These are phyloP conservation scores for Rutstroemia sp. DNA, from an alignment of 2,329 filamentous ascomycete species.

Conservation along the genomic window DNA sequence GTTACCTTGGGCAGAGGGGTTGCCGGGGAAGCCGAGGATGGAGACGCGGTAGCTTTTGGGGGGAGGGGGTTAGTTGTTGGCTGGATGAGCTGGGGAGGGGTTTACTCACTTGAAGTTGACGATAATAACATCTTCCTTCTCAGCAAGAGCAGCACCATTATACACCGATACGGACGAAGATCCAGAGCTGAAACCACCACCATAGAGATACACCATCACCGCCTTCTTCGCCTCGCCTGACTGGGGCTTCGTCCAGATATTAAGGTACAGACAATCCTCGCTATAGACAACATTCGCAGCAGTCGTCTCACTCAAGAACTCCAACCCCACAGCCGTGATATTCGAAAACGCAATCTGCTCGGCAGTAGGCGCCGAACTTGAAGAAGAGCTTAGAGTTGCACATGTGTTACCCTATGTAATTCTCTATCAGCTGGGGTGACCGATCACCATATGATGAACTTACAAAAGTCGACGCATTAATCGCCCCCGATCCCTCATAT, in stretches of 20 bases:
- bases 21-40: slow-evolving; percentile 55
- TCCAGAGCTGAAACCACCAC: slow-evolving; percentile 32
- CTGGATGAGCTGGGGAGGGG: neutral
- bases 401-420: neutral
- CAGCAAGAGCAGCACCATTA: slow-evolving; percentile 1
- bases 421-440: neutral
- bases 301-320: slow-evolving; percentile 1
- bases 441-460: no score
- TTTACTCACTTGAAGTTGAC: slow-evolving; percentile 34
- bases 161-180: neutral
- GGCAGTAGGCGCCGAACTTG: neutral
- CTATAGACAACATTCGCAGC: slow-evolving; percentile 4
- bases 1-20: slow-evolving; percentile 35
- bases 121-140: slow-evolving; percentile 6
- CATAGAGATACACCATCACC: slow-evolving; percentile 38
- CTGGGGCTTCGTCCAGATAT: slow-evolving; percentile 31
- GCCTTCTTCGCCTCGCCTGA: slow-evolving; percentile 25
- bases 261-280: slow-evolving; percentile 33
- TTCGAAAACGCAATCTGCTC: neutral
- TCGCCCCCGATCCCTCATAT: slow-evolving; percentile 8
- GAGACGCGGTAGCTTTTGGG: slow-evolving; percentile 48
- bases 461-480: slow-evolving; percentile 23
- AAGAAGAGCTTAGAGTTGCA: neutral
- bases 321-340: slow-evolving; percentile 1
- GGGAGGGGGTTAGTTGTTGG: slow-evolving; percentile 7